Evolutionary conservation across 805 yeast species (phyloP).

Genomic region (Nakazawaea wyomingensis): DNA sequence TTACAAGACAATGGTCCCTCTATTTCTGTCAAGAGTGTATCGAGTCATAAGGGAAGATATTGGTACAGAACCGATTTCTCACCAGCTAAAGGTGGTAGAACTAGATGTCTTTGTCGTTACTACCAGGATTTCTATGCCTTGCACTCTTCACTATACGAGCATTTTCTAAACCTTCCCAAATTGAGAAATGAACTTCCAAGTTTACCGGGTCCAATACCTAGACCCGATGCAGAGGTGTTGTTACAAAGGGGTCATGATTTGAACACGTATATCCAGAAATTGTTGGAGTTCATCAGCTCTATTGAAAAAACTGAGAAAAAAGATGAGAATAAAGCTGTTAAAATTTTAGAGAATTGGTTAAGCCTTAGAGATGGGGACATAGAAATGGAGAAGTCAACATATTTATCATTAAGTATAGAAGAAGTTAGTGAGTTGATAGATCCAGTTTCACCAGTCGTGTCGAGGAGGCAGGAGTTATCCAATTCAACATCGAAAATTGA

Average conservation of each 20-base stretch:
- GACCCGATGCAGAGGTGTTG: conserved; percentile 26
- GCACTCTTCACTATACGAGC: conserved; percentile 30
- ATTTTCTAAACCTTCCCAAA: conserved; percentile 12
- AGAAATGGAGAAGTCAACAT: conserved; percentile 16
- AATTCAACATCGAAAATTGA: too few species aligned
- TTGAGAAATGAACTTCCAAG: conserved; percentile 27
- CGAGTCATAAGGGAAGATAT: conserved; percentile 36
- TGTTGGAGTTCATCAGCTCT: conserved; percentile 22
- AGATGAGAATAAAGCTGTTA: conserved; percentile 8
- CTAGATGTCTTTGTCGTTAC: conserved; percentile 39
- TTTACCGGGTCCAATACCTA: conserved; percentile 44
- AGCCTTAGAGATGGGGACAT: conserved; percentile 26
- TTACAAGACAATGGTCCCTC: conserved; percentile 30
- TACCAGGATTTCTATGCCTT: conserved; percentile 48
- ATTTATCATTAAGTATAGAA: conserved; percentile 17
- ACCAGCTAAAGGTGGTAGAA: conserved; percentile 28
- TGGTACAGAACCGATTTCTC: conserved; percentile 46
- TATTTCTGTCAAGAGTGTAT: conserved; percentile 35
- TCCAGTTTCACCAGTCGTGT: conserved; percentile 13
- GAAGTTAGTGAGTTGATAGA: conserved; percentile 21
- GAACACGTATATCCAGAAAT: conserved; percentile 32
- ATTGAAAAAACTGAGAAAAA: conserved; percentile 12
- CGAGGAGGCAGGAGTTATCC: too few species aligned
- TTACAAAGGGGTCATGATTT: conserved; percentile 35
- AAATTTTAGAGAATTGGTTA: conserved; percentile 25